Base-by-base conservation (phyloP, 192 early-diverging fungal genomes). In the Coemansia sp. region DNA sequence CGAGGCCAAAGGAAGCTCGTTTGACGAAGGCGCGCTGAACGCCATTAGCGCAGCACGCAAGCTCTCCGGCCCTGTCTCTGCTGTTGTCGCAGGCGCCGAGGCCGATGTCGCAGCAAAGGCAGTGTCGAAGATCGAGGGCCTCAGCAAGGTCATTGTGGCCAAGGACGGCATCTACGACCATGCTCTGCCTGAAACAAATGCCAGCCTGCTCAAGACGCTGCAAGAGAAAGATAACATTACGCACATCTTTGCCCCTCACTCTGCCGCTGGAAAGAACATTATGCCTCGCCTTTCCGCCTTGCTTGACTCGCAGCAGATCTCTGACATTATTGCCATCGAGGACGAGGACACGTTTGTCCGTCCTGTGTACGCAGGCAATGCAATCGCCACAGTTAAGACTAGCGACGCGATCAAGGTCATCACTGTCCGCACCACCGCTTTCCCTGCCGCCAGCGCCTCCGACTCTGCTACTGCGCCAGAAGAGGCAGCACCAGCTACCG, bases 291-390 rank as follows among this genome's bases (percentile, higher is more conserved):
- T 90, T 58, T 94, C 94, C 35, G 96, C 96, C 21, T 71, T 96
- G 20, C 77, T 96, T 63, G 95, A 99, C 68, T 90, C 96, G 58
- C 89, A 89, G 70, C 91, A 89, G 71, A 83, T 99, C 46, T 95
- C 96, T 16, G 96, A 99, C 67, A 88, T 97, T 48, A 90, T 85
- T 68, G 87, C 70, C 42, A 83, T 99, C 43, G 86, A 91, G 72
- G 63, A 84, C 63, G 87, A 85, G 29, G 93, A 96, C 64, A 93
- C 91, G 18, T 99, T 99, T 86, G 88, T 94, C 55, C 87, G 96
- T 13, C 96, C 96, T 31, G 95, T 99, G 77, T 99, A 95, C 75
- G 96, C 96, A 58, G 96, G 94, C 63, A 99, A 99, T 71, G 96
- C 95, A 21, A 90, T 99, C 80, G 95, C 96, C 37, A 96, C 91